Evolutionary conservation across 2,329 filamentous ascomycete species (phyloP), one percentile per base, ranked within the genome.

Genomic region (Capronia coronata): DNA sequence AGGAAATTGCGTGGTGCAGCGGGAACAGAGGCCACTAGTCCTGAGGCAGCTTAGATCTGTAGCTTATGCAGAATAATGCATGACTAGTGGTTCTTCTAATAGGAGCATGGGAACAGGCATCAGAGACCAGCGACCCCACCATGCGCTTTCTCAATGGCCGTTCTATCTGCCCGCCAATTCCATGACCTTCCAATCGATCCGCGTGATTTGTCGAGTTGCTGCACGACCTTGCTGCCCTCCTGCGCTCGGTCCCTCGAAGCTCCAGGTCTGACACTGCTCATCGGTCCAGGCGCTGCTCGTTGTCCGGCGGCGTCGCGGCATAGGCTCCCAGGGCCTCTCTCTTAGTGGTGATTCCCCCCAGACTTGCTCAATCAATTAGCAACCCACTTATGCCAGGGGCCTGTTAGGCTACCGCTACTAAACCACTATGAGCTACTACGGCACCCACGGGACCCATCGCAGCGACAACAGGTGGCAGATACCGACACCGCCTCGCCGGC

Each of bases 401-500:
- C 34, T 37, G 13, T 37, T 18, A 19, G 14, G 34, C 34, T 37
- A 19, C 34, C 11, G 34, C 14, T 37, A 19, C 34, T 37, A 37
- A 37, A 16, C 34, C 19, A 8, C 14, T 19, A 37, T 9, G n/a
- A n/a, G n/a, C n/a, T n/a, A n/a, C n/a, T n/a, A n/a, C 18, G 38
- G 21, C 43, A 37, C 30, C 30, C 27, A 37, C 27, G 25, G 41
- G 23, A 44, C 25, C 18, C 41, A 30, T 32, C 18, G 27, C 27
- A 29, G 41, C 41, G 34, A 34, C 30, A 34, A 34, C 30, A 13
- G 30, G 30, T 34, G 30, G 30, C 30, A 27, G 48, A 22, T n/a
- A n/a, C 47, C 25, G 51, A 51, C 52, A 54, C 53, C 53, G 49
- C 49, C 53, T 49, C 47, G 37, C 39, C 27, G 38, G 34, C 48